These are phyloP conservation scores for Evernia prunastri DNA, from an alignment of 495 filamentous ascomycete species.

Conservation along the genomic window DNA sequence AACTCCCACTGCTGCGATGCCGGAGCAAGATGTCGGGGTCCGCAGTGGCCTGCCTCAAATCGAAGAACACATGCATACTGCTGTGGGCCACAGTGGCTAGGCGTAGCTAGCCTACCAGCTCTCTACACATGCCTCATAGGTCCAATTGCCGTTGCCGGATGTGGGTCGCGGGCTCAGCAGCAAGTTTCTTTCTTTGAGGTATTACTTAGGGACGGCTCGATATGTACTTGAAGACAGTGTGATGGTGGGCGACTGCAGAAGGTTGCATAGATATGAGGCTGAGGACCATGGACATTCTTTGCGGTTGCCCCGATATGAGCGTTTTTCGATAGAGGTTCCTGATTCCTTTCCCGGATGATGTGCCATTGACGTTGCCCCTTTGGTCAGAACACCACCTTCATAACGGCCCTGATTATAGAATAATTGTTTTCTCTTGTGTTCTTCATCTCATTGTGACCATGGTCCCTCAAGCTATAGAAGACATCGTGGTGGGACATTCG, in stretches of 20 bases:
- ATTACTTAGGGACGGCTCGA: background rate
- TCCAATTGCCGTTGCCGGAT: background rate
- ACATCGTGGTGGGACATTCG: background rate
- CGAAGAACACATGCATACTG: background rate
- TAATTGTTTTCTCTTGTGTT: background rate
- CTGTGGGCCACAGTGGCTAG: background rate
- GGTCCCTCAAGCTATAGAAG: background rate
- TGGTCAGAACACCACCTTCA: background rate
- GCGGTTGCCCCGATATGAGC: background rate
- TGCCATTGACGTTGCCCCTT: background rate
- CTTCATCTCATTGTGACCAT: background rate
- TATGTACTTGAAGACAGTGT: background rate
- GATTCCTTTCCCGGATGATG: background rate
- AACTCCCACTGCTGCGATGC: background rate
- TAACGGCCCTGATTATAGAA: background rate
- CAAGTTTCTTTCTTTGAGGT: background rate
- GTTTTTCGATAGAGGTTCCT: background rate
- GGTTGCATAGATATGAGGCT: background rate
- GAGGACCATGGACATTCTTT: background rate
- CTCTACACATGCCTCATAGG: background rate
- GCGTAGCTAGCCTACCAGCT: background rate
- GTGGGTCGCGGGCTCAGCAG: background rate
- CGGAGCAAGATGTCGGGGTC: background rate
- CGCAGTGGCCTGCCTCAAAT: background rate
- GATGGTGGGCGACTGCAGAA: background rate